Evolutionary conservation across 2,329 filamentous ascomycete genomes (phyloP), one percentile per base, ranked within the genome.

Genomic region (Beauveria brongniartii): DNA sequence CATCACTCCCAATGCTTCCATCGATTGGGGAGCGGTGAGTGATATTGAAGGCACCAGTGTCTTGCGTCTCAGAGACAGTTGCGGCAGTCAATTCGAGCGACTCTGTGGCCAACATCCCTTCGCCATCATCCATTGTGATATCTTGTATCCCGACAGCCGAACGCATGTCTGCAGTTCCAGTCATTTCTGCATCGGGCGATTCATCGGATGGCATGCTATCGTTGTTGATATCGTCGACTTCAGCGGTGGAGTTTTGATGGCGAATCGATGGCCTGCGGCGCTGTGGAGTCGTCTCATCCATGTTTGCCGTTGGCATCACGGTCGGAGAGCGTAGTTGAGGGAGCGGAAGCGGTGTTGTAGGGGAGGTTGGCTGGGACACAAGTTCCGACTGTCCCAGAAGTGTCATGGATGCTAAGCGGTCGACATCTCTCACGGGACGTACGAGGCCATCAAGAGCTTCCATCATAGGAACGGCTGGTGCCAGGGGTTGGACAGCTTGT

Each of bases 41-140:
- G 68, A 97, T 95, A 75, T 96, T 95, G 75, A 97, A 97, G 0
- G 92, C 91, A 61, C 93, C 92, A 14, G 90, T 84, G 67, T 95
- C 91, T 67, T 92, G 89, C n/a, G 87, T 84, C 68, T 94, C 91
- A 0, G 92, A 92, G 3, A 89, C 89, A 40, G 89, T 89, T 2
- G 89, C 89, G 8, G 91, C 88, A 3, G 87, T 85, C 63, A 96
- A 75, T 34, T 89, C 87, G 40, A 96, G 84, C 3, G 87, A 82
- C 2, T 89, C 84, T 58, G 86, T 87, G 44, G 91, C 87, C 41
- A 96, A 82, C 72, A 96, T 88, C 66, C 87, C 84, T 63, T 93
- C 89, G 37, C 87, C 84, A 64, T 94, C 90, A 61, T 92, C 90
- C 77, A 95, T 87, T 18, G 79, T 80, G 56, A 87, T 92, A 69